Conservation (phyloP, 139 green algal species). For the Chlorella sp. region DNA sequence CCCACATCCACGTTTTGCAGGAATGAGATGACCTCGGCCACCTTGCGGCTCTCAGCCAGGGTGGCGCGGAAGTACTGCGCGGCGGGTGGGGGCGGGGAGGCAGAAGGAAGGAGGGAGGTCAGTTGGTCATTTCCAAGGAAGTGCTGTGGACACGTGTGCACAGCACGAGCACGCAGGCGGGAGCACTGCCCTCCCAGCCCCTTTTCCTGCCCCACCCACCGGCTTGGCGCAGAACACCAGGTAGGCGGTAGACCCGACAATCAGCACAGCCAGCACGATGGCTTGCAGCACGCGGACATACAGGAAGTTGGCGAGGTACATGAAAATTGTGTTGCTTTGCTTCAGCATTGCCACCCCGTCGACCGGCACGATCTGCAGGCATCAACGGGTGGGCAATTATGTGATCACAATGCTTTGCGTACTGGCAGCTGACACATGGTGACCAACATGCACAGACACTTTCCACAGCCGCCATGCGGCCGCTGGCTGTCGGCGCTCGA, state of each 20-base stretch:
- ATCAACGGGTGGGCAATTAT: neutral
- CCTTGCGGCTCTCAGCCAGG: neutral
- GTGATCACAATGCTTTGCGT: neutral
- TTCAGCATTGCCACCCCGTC: neutral
- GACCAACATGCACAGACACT: neutral
- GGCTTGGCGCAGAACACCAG: neutral
- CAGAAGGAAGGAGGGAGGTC: neutral
- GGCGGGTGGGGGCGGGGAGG: too few species aligned
- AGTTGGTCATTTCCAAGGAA: too few species aligned
- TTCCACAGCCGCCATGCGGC: neutral
- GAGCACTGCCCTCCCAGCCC: too few species aligned
- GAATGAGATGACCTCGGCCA: constrained; percentile 16
- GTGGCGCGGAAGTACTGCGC: neutral
- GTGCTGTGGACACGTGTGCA: too few species aligned
- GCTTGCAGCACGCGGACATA: neutral
- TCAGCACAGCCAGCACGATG: neutral
- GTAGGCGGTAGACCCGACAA: neutral
- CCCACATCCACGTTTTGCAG: neutral
- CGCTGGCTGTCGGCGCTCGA: too few species aligned
- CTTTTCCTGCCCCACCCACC: neutral
- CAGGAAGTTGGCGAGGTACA: neutral
- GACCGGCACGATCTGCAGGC: neutral
- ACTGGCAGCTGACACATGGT: neutral
- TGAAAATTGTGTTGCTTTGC: neutral
- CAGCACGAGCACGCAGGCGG: too few species aligned